phyloP scores from a whole-genome alignment of 371 early-diverging fungal species.

The Mortierella sp. region DNA sequence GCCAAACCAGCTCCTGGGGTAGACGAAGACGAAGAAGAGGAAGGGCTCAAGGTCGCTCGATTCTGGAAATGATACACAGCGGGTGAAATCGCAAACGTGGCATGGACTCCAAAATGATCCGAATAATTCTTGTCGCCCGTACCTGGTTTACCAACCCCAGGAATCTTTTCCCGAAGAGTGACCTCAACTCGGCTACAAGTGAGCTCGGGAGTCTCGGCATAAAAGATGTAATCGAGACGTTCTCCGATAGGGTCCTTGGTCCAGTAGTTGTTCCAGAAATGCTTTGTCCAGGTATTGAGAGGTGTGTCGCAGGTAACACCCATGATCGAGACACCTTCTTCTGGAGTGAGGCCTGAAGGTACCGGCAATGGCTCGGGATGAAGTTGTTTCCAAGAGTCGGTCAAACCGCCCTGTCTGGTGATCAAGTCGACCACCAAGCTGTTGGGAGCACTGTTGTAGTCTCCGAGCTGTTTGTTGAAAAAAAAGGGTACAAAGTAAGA shows the following conservation, averaged over 20 bases:
- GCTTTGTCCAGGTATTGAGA: constrained; percentile 63
- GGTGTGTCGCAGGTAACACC: constrained; percentile 73
- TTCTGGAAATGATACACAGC: constrained; percentile 42
- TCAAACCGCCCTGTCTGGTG: constrained; percentile 63
- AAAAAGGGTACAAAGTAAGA: background rate
- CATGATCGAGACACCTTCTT: constrained; percentile 41
- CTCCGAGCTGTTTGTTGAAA: constrained; percentile 55
- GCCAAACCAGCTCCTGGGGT: background rate
- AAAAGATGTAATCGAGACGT: constrained; percentile 60
- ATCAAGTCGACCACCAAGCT: constrained; percentile 61
- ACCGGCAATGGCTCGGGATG: constrained; percentile 51
- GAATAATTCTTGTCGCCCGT: constrained; percentile 56
- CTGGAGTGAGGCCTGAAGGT: constrained; percentile 43
- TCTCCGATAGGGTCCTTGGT: constrained; percentile 55
- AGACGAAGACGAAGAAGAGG: too few species aligned
- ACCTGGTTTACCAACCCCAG: constrained; percentile 40
- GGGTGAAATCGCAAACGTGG: constrained; percentile 53
- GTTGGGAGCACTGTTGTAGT: constrained; percentile 69
- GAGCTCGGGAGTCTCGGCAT: constrained; percentile 58
- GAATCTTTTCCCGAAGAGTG: constrained; percentile 61
- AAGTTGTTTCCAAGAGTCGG: constrained; percentile 65
- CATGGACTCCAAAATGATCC: constrained; percentile 69
- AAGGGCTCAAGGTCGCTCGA: constrained; percentile 1
- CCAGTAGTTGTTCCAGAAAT: constrained; percentile 45
- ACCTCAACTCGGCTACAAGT: constrained; percentile 58